Percentiles rank a stretch among this genome's conserved stretches.
Evolutionary conservation across 2,329 filamentous ascomycete genomes (phyloP).

Genomic region (Gremmenia infestans): DNA sequence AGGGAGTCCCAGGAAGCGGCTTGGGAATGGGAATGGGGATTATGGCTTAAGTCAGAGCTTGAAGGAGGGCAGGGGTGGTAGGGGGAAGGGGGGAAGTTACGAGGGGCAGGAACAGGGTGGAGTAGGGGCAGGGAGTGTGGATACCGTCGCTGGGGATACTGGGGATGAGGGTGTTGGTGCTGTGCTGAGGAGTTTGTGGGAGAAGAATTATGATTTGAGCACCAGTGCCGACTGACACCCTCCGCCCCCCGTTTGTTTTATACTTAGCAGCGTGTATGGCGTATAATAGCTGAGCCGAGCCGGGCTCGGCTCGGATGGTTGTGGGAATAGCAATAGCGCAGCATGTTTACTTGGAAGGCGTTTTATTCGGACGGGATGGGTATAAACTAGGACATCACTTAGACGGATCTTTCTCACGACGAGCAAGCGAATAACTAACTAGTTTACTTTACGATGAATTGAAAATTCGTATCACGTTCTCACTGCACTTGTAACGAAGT

Average conservation of each 20-base stretch:
- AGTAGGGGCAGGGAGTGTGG: constrained; percentile 9
- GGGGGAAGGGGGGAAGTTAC: constrained; percentile 14
- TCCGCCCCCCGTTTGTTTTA: background rate
- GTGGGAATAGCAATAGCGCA: background rate
- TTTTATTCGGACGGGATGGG: background rate
- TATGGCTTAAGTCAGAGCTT: constrained; percentile 36
- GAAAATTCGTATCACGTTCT: too few species aligned
- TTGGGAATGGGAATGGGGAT: constrained; percentile 29
- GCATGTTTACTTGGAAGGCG: too few species aligned
- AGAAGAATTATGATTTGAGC: constrained; percentile 54
- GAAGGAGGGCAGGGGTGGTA: constrained; percentile 24
- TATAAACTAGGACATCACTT: background rate
- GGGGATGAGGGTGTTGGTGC: constrained; percentile 45
- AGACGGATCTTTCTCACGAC: background rate
- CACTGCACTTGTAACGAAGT: too few species aligned
- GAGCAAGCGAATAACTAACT: background rate
- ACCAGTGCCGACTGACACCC: constrained; percentile 38
- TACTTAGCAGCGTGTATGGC: background rate
- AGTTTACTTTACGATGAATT: too few species aligned
- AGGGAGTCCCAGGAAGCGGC: constrained; percentile 24
- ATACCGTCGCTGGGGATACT: constrained; percentile 33
- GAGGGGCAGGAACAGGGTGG: constrained; percentile 4
- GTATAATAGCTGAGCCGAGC: background rate
- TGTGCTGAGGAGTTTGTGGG: constrained; percentile 55
- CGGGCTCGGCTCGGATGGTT: background rate